Evolutionary conservation across 2,329 filamentous ascomycete species (phyloP).

Genomic region (Aspergillus luchuensis): DNA sequence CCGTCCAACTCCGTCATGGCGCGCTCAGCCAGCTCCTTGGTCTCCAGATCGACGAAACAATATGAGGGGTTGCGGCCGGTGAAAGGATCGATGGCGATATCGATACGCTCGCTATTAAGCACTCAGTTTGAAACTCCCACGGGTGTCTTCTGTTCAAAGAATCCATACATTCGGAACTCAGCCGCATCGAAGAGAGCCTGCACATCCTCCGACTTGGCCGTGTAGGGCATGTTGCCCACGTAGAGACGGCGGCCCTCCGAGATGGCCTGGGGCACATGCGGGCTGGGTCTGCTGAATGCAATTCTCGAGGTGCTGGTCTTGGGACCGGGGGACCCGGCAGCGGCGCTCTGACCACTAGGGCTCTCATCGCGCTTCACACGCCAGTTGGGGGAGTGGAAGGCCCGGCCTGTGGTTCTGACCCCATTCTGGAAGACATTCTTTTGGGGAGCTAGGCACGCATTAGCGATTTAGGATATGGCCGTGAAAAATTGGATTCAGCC

Average conservation of each 20-base stretch:
- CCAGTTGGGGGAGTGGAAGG: slow-evolving; percentile 46
- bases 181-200: slow-evolving; percentile 50
- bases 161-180: slow-evolving; percentile 38
- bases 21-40: slow-evolving; percentile 57
- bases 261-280: slow-evolving; percentile 40
- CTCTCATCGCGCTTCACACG: slow-evolving; percentile 43
- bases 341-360: slow-evolving; percentile 32
- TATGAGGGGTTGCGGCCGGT: slow-evolving; percentile 71
- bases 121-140: slow-evolving; percentile 22
- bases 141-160: slow-evolving; percentile 1
- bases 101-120: slow-evolving; percentile 56
- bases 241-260: slow-evolving; percentile 52
- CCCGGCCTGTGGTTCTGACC: slow-evolving; percentile 39
- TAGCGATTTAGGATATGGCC: slow-evolving; percentile 17
- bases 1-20: slow-evolving; percentile 62
- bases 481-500: slow-evolving; percentile 16
- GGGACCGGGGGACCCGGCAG: slow-evolving; percentile 30
- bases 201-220: slow-evolving; percentile 55
- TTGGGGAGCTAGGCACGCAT: slow-evolving; percentile 31
- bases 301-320: slow-evolving; percentile 34
- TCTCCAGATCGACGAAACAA: slow-evolving; percentile 70
- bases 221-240: slow-evolving; percentile 59
- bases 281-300: slow-evolving; percentile 33
- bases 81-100: slow-evolving; percentile 69
- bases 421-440: slow-evolving; percentile 35